Evolutionary conservation across 202 grass and related monocot species (phyloP), one percentile per base, ranked within the genome.

Genomic region (Zizania palustris): DNA sequence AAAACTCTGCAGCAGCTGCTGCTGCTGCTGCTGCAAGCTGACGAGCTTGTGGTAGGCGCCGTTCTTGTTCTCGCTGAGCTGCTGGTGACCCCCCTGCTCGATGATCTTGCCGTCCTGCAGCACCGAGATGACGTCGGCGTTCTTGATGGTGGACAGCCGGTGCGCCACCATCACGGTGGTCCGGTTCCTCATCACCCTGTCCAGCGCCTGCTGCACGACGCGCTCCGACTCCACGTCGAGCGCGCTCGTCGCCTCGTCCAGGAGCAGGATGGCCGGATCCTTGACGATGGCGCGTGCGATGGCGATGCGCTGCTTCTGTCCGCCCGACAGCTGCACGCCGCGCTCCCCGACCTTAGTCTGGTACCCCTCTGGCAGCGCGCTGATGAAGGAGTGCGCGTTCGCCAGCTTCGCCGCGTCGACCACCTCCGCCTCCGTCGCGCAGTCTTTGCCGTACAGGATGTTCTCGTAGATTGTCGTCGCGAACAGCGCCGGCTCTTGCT

Each of bases 301-400:
- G n/a, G 95, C 95, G 57, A 98, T 89, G 4, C 95, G 91, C 87
- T 98, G 95, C 82, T 84, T 88, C 85, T 98, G 95, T 34, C 95
- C 95, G 9, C 95, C 95, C 0, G 95, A 98, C 5, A 98, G 80
- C 60, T 98, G 95, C 80, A 98, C 87, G 12, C 95, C 95, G 5
- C 91, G 83, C 85, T 98, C 95, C 11, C 95, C 95, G 16, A 88
- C 95, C 86, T 83, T 98, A 2, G 95, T 98, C 68, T 54, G 51
- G 89, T 98, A 98, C 14, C 91, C 95, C 35, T 98, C 95, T 0
- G 95, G 95, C 71, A 98, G 78, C 16, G 91, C 72, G 69, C 95
- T 98, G 85, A 98, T 87, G 91, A 98, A 98, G 83, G 89, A 85
- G 82, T 98, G 95, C 64, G 95, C 95, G 65, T 98, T 98, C 53